Conservation (phyloP, 345 rosid species). For the Durio zibethinus region DNA sequence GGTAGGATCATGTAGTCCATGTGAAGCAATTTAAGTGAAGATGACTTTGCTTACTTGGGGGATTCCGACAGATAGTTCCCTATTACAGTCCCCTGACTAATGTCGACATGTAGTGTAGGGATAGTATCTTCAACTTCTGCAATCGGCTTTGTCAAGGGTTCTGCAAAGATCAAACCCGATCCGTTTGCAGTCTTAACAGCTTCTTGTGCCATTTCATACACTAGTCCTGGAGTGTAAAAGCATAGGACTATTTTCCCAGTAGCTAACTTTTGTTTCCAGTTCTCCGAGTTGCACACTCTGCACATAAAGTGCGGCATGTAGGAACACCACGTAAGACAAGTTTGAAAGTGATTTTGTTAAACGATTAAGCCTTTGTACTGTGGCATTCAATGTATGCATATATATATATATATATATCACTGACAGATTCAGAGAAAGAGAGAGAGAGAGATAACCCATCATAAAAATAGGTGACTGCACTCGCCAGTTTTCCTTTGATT, state of each 20-base stretch:
- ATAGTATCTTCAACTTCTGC: conserved; percentile 46
- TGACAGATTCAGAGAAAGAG: neutral
- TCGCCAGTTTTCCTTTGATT: conserved; percentile 40
- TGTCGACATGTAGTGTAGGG: conserved; percentile 54
- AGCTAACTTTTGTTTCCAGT: conserved; percentile 39
- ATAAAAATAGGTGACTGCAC: conserved; percentile 39
- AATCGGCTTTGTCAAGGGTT: conserved; percentile 44
- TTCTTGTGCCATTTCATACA: conserved; percentile 41
- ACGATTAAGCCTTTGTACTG: neutral
- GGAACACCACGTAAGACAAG: neutral
- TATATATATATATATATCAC: neutral
- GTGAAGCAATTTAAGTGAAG: neutral
- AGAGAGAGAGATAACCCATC: conserved; percentile 37
- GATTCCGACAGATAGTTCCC: conserved; percentile 40
- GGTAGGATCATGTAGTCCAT: neutral
- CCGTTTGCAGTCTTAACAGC: conserved; percentile 52
- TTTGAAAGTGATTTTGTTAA: neutral
- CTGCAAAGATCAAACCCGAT: conserved; percentile 50
- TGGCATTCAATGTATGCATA: neutral
- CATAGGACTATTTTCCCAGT: conserved; percentile 45
- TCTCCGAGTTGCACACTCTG: conserved; percentile 42
- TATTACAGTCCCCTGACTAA: conserved; percentile 50
- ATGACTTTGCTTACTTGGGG: conserved; percentile 27
- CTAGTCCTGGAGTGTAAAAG: conserved; percentile 49
- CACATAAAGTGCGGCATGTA: neutral